Evolutionary conservation across 164 flowering plant species (phyloP).

Genomic region (Pachysandra terminalis): DNA sequence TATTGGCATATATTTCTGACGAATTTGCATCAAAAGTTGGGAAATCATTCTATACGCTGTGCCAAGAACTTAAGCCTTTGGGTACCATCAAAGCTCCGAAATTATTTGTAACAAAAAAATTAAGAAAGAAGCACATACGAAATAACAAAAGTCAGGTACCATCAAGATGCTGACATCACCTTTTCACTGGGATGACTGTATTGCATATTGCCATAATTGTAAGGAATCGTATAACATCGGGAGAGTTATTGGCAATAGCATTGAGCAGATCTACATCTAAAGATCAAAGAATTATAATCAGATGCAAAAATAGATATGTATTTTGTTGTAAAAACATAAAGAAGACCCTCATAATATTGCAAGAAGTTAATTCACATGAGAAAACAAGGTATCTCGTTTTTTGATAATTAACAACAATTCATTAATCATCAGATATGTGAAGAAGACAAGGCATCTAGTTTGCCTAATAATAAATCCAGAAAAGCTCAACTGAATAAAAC

Average conservation of each 20-base stretch:
- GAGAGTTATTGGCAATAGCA: constrained; percentile 59
- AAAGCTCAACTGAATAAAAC: not conserved
- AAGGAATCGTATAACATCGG: constrained; percentile 73
- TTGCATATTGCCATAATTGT: constrained; percentile 93
- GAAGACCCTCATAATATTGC: not conserved
- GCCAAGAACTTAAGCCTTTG: not conserved
- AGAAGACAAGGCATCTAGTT: too few relatives aligned
- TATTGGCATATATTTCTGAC: too few relatives aligned
- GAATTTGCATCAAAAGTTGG: too few relatives aligned
- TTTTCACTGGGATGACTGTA: constrained; percentile 79
- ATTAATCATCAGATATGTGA: too few relatives aligned
- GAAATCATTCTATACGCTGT: not conserved
- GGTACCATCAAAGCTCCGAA: not conserved
- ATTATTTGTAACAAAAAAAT: too few relatives aligned
- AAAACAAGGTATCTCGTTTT: too few relatives aligned
- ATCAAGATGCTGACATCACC: constrained; percentile 37
- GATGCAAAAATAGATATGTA: not conserved
- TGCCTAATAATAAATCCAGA: not conserved
- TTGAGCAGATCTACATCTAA: constrained; percentile 69
- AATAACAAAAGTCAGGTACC: not conserved
- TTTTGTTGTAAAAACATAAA: not conserved
- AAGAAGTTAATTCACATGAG: not conserved
- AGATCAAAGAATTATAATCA: not conserved
- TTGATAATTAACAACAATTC: too few relatives aligned
- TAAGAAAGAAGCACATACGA: not conserved